These are phyloP conservation scores for Globisporangium okanoganense DNA, from an alignment of 352 stramenopile species.

Conservation along the genomic window DNA sequence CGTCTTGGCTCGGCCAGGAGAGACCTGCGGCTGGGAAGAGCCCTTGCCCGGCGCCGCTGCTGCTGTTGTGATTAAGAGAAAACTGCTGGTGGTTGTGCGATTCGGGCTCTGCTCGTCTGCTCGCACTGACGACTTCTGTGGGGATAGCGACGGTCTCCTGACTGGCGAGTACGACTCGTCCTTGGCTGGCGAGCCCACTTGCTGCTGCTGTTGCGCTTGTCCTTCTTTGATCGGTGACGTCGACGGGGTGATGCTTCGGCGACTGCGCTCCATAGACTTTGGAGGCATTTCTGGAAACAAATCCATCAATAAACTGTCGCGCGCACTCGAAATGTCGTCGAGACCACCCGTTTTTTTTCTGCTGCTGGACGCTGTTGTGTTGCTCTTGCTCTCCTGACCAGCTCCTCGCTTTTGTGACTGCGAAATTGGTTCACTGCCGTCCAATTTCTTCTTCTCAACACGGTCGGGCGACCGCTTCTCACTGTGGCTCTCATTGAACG, in stretches of 20 bases:
- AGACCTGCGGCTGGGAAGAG: conserved; percentile 19
- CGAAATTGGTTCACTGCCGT: background rate
- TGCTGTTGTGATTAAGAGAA: background rate
- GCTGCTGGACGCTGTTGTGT: background rate
- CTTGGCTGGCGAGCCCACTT: background rate
- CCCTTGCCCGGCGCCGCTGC: background rate
- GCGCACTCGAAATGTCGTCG: conserved; percentile 25
- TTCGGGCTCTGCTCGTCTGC: conserved; percentile 1
- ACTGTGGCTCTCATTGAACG: conserved; percentile 7
- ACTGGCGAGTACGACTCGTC: conserved; percentile 7
- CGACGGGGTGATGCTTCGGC: conserved; percentile 10
- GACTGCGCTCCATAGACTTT: conserved; percentile 17
- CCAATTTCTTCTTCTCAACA: background rate
- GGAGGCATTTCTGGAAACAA: conserved; percentile 39
- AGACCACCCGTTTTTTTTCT: background rate
- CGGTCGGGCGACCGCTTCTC: background rate
- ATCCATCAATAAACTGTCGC: conserved; percentile 54
- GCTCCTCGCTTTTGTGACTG: background rate
- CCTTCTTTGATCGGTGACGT: conserved; percentile 25
- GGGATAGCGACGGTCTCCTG: conserved; percentile 1
- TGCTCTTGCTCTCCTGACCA: background rate
- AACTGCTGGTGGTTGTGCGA: conserved; percentile 9
- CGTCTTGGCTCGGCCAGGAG: conserved; percentile 36
- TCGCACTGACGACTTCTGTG: conserved; percentile 9
- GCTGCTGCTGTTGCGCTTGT: conserved; percentile 4